A percentile compares a stretch with the other conserved stretches of the same genome.
phyloP scores from a whole-genome alignment of 805 yeast genomes.

The Metschnikowia noctiluminum region DNA sequence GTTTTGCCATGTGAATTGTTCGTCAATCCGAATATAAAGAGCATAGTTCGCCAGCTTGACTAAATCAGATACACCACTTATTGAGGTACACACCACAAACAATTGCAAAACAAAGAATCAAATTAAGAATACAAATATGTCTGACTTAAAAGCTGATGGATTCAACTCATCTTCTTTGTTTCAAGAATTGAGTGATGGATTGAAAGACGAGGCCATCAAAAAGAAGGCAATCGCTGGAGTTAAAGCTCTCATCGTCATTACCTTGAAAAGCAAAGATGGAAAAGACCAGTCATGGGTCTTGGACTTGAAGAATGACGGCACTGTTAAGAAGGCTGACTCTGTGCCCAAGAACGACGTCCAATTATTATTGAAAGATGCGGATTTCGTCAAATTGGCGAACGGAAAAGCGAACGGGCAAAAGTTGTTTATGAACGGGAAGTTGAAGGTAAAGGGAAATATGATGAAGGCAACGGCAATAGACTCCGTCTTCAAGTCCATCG shows the following conservation, averaged over 20 bases:
- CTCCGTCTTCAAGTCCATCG: constrained; percentile 54
- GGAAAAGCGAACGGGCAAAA: constrained; percentile 85
- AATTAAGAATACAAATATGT: constrained; percentile 15
- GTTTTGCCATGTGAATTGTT: constrained; percentile 12
- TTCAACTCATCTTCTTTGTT: constrained; percentile 44
- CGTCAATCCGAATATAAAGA: constrained; percentile 4
- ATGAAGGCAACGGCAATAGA: constrained; percentile 84
- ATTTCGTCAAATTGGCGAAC: constrained; percentile 64
- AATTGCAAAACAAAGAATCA: not conserved
- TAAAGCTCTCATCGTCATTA: constrained; percentile 62
- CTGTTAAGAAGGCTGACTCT: constrained; percentile 13
- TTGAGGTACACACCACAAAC: not conserved
- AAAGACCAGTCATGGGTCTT: constrained; percentile 22
- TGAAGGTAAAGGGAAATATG: constrained; percentile 85
- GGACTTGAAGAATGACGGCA: constrained; percentile 22
- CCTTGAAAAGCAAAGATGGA: constrained; percentile 28
- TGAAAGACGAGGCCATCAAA: constrained; percentile 33
- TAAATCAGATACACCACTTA: not conserved
- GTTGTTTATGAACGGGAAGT: constrained; percentile 78
- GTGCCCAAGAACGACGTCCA: constrained; percentile 55
- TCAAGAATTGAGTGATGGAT: constrained; percentile 36
- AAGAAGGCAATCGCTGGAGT: constrained; percentile 46
- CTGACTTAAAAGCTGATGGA: constrained; percentile 32
- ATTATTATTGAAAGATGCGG: constrained; percentile 61
- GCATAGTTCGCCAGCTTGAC: not conserved